A percentile compares a stretch with the other conserved stretches of the same genome.
Conservation (phyloP, 2,329 filamentous ascomycete genomes). For the Sporothrix inflata region DNA sequence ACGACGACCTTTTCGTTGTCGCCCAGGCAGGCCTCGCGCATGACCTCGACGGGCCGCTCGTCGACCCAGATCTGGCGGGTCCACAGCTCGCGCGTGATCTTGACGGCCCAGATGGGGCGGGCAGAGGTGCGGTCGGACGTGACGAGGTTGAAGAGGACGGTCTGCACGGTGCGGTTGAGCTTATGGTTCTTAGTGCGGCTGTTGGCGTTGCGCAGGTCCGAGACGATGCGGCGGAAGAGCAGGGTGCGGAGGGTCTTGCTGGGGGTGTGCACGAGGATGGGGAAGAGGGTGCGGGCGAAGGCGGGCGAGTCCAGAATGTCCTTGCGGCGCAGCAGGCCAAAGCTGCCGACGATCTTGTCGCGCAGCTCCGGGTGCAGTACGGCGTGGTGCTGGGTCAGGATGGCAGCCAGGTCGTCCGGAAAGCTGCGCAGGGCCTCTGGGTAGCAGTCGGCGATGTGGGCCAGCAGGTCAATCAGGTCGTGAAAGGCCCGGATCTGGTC, state of each 20-base stretch:
- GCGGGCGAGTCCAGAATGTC: constrained; percentile 84
- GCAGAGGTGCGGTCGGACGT: constrained; percentile 82
- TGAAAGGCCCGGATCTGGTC: constrained; percentile 82
- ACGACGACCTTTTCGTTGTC: constrained; percentile 92
- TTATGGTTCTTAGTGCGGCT: constrained; percentile 86
- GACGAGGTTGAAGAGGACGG: constrained; percentile 87
- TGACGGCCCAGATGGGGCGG: constrained; percentile 93
- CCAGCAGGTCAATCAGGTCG: constrained; percentile 90
- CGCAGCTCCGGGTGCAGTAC: constrained; percentile 80
- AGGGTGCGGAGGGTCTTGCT: constrained; percentile 86
- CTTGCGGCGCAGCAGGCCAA: constrained; percentile 87
- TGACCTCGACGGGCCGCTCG: constrained; percentile 87
- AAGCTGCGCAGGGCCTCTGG: constrained; percentile 78
- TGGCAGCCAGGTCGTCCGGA: constrained; percentile 76
- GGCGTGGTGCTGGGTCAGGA: constrained; percentile 81
- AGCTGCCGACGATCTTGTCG: constrained; percentile 90
- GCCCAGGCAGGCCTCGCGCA: constrained; percentile 88
- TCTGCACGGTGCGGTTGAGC: constrained; percentile 90
- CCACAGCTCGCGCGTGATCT: constrained; percentile 94
- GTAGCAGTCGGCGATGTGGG: constrained; percentile 93
- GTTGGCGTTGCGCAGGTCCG: constrained; percentile 86
- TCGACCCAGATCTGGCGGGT: constrained; percentile 96
- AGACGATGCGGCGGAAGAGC: constrained; percentile 86
- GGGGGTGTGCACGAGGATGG: constrained; percentile 82
- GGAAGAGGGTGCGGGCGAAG: constrained; percentile 83